These are phyloP conservation scores for Dispira parvispora DNA, from an alignment of 192 early-diverging fungal genomes.

Conservation along the genomic window DNA sequence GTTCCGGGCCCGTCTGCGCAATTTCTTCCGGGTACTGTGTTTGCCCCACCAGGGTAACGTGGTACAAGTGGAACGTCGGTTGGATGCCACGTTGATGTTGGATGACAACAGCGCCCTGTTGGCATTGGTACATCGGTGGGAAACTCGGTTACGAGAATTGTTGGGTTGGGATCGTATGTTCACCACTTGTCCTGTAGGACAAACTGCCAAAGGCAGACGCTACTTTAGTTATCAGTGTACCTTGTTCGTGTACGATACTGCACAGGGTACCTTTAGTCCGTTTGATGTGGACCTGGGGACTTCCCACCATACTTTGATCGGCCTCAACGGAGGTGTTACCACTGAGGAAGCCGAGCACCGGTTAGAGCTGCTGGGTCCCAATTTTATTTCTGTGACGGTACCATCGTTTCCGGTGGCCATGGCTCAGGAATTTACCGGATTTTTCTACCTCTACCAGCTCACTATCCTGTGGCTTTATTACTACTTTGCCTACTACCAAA, in stretches of 20 bases:
- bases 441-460: slow-evolving; percentile 34
- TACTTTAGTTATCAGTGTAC: slow-evolving; percentile 50
- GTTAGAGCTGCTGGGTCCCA: slow-evolving; percentile 36
- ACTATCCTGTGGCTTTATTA: slow-evolving; percentile 31
- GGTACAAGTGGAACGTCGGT: slow-evolving; percentile 30
- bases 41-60: slow-evolving; percentile 24
- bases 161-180: slow-evolving; percentile 18
- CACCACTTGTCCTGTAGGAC: slow-evolving; percentile 18
- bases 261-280: slow-evolving; percentile 27
- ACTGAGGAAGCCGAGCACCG: slow-evolving; percentile 28
- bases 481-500: slow-evolving; percentile 28
- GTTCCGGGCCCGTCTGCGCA: slow-evolving; percentile 25
- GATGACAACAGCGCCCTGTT: slow-evolving; percentile 22
- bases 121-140: slow-evolving; percentile 12
- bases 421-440: slow-evolving; percentile 29
- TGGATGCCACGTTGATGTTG: slow-evolving; percentile 19
- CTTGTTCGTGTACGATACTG: slow-evolving; percentile 40
- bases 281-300: slow-evolving; percentile 30
- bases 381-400: slow-evolving; percentile 37
- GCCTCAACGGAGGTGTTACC: slow-evolving; percentile 21
- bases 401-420: slow-evolving; percentile 31
- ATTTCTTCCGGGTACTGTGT: slow-evolving; percentile 35
- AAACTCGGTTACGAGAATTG: slow-evolving; percentile 9
- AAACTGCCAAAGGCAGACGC: slow-evolving; percentile 23
- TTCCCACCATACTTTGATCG: slow-evolving; percentile 19